Evolutionary conservation across 768 basidiomycete genomes (phyloP).

Genomic region (Pulveroboletus sp.): DNA sequence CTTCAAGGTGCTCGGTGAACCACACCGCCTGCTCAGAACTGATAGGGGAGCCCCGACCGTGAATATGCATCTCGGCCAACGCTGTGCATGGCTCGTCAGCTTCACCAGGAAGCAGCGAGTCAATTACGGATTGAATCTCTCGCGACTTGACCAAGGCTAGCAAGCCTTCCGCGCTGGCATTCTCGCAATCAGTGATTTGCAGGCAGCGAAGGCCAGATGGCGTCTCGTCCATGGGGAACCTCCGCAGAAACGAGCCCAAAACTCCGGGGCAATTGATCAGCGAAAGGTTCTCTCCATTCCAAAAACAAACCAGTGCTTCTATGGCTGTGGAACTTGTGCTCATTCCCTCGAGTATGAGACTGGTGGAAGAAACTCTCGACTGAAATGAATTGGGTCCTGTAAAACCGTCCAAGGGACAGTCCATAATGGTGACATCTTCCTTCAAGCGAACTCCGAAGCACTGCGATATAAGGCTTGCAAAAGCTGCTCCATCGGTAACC

Average conservation of each 20-base stretch:
- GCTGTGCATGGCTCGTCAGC: conserved; percentile 1
- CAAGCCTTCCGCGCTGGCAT: neutral
- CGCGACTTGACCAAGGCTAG: neutral
- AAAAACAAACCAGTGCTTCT: conserved; percentile 1
- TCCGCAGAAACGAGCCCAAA: conserved; percentile 1
- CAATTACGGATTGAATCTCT: conserved; percentile 1
- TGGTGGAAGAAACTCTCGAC: neutral
- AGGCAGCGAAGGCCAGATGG: conserved; percentile 3
- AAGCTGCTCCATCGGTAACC: neutral
- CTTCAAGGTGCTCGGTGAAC: conserved; percentile 2
- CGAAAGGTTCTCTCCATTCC: conserved; percentile 8
- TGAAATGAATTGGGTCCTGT: neutral
- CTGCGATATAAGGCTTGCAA: conserved; percentile 2
- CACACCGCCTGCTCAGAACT: neutral
- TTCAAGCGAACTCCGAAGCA: conserved; percentile 1
- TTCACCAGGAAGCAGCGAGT: neutral
- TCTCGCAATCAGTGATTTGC: conserved; percentile 6
- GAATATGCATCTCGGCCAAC: conserved; percentile 3
- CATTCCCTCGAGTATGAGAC: conserved; percentile 3
- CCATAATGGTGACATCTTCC: neutral
- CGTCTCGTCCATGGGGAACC: conserved; percentile 1
- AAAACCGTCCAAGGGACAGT: conserved; percentile 6
- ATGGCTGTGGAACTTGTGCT: neutral
- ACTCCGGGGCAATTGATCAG: conserved; percentile 4
- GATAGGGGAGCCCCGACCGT: conserved; percentile 3